Conservation (phyloP, 2,329 filamentous ascomycete species). For the Fusarium sp. region DNA sequence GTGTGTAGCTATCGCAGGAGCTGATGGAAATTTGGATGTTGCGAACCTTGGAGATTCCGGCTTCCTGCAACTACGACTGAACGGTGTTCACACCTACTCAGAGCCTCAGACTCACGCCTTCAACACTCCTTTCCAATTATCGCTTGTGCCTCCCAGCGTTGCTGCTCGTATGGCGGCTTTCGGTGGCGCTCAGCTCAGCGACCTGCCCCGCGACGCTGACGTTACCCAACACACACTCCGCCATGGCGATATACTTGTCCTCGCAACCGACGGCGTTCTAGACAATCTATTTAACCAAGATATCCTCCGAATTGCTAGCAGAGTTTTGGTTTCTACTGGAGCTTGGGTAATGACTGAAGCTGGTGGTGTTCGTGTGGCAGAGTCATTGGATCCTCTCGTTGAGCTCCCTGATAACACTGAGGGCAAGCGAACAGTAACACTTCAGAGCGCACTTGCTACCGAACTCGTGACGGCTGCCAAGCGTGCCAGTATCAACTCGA, state of each 20-base stretch:
- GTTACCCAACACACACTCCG: slow-evolving; percentile 80
- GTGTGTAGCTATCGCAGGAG: slow-evolving; percentile 81
- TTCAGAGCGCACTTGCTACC: slow-evolving; percentile 83
- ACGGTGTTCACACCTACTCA: slow-evolving; percentile 85
- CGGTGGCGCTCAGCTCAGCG: slow-evolving; percentile 82
- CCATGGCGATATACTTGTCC: slow-evolving; percentile 92
- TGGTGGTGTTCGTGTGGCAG: slow-evolving; percentile 71
- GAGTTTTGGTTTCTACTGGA: slow-evolving; percentile 76
- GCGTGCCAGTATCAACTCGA: slow-evolving; percentile 81
- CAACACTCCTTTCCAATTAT: slow-evolving; percentile 96
- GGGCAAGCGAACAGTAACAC: slow-evolving; percentile 56
- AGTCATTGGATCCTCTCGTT: slow-evolving; percentile 64
- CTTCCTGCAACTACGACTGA: slow-evolving; percentile 86
- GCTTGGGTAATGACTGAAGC: slow-evolving; percentile 76
- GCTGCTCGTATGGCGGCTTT: slow-evolving; percentile 84
- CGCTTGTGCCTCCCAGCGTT: slow-evolving; percentile 84
- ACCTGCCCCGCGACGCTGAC: slow-evolving; percentile 85
- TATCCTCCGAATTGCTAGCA: slow-evolving; percentile 81
- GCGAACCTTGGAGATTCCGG: slow-evolving; percentile 97
- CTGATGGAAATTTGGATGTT: slow-evolving; percentile 81
- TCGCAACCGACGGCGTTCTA: slow-evolving; percentile 95
- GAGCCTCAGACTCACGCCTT: slow-evolving; percentile 94
- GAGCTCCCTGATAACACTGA: slow-evolving; percentile 44
- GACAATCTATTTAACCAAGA: slow-evolving; percentile 96
- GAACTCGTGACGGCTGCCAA: slow-evolving; percentile 87